These are phyloP conservation scores for Cyberlindnera bimundalis DNA, from an alignment of 805 yeast species.

Conservation along the genomic window DNA sequence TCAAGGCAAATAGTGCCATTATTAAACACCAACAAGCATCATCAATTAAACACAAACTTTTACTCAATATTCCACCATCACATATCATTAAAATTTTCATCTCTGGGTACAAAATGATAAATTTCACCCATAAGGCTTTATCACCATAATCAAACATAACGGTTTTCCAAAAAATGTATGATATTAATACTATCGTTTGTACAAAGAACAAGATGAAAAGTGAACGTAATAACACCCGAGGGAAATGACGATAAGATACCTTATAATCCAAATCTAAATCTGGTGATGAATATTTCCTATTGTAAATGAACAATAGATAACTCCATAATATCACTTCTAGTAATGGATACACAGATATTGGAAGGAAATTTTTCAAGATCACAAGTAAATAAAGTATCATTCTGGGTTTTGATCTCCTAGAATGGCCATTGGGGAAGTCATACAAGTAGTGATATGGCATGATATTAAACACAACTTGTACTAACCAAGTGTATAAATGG, in stretches of 20 bases:
- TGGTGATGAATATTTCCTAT: too few species aligned
- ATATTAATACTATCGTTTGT: neutral
- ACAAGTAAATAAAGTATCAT: neutral
- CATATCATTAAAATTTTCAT: neutral
- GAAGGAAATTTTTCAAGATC: neutral
- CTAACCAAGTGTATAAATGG: neutral
- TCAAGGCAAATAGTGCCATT: neutral
- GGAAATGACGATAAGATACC: neutral
- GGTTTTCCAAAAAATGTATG: constrained; percentile 3
- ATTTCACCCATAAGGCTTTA: constrained; percentile 1
- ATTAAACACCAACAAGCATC: constrained; percentile 1
- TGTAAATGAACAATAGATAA: neutral
- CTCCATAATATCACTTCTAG: neutral
- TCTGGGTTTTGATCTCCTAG: neutral
- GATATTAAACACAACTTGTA: neutral
- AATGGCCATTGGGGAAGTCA: neutral
- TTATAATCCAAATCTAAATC: too few species aligned
- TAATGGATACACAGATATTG: neutral
- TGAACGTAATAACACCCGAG: neutral
- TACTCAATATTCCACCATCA: neutral
- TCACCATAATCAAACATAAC: constrained; percentile 3
- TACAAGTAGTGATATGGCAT: neutral
- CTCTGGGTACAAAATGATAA: neutral
- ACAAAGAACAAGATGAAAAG: neutral
- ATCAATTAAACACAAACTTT: neutral